Percentiles rank a stretch among this genome's conserved stretches.
phyloP scores from a whole-genome alignment of 306 rosid genomes.

The Begonia masoniana region DNA sequence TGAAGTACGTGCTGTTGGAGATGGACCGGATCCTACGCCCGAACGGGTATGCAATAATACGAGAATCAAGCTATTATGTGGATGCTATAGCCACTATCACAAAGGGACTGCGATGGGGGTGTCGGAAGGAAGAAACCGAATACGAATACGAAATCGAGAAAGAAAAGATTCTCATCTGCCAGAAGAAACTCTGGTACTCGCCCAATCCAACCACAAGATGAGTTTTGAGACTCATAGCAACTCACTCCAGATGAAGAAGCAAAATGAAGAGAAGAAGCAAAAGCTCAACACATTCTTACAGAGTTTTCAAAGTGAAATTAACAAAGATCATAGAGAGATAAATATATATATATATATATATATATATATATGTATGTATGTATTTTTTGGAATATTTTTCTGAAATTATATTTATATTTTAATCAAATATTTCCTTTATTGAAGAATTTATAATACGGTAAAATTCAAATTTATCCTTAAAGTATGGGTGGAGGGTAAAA shows the following conservation, averaged over 20 bases:
- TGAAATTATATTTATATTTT: no score
- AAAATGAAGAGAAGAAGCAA: background rate
- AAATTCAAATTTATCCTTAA: no score
- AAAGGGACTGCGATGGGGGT: conserved; percentile 71
- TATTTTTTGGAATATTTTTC: no score
- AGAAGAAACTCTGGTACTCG: conserved; percentile 80
- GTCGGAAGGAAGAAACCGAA: conserved; percentile 69
- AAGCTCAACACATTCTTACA: no score
- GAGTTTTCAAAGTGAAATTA: no score
- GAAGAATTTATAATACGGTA: no score
- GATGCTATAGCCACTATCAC: conserved; percentile 61
- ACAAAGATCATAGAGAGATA: background rate
- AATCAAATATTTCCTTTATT: no score
- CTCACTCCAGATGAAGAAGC: background rate
- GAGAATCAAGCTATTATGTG: conserved; percentile 68
- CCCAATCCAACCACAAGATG: conserved; percentile 48
- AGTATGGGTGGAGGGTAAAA: no score
- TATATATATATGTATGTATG: background rate
- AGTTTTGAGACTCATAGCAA: conserved; percentile 1
- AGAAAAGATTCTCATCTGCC: conserved; percentile 86
- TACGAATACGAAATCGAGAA: conserved; percentile 46
- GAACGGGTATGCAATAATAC: conserved; percentile 51
- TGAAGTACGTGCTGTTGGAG: conserved; percentile 80
- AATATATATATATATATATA: background rate
- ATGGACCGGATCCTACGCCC: conserved; percentile 94